Percentiles rank a stretch among this genome's conserved stretches.
These are phyloP conservation scores for Saturnispora hagleri DNA, from an alignment of 805 yeast species.

Conservation along the genomic window DNA sequence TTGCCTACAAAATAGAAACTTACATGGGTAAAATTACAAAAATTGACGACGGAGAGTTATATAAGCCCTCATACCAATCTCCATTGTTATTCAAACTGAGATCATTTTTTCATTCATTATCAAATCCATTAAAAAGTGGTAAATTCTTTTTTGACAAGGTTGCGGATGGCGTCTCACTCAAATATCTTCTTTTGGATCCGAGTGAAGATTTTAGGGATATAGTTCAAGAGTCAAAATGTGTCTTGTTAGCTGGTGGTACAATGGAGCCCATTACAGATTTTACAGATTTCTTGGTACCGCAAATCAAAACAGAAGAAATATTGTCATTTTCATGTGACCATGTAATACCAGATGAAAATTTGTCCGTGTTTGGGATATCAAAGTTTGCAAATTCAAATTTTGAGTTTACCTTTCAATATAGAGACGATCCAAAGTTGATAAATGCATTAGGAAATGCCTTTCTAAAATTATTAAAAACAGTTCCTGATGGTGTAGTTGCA, in stretches of 20 bases:
- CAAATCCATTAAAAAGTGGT: slow-evolving; percentile 76
- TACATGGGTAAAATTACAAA: slow-evolving; percentile 37
- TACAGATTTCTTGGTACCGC: slow-evolving; percentile 55
- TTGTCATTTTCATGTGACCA: slow-evolving; percentile 69
- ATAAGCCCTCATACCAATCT: slow-evolving; percentile 16
- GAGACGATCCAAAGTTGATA: slow-evolving; percentile 41
- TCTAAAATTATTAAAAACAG: slow-evolving; percentile 29
- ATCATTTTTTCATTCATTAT: slow-evolving; percentile 51
- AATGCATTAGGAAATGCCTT: slow-evolving; percentile 42
- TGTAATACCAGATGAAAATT: slow-evolving; percentile 62
- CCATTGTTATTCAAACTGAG: slow-evolving; percentile 61
- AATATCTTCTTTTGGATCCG: slow-evolving; percentile 75
- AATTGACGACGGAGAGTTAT: slow-evolving; percentile 4
- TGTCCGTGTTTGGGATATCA: slow-evolving; percentile 49
- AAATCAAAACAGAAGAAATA: slow-evolving; percentile 33
- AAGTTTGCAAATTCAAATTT: slow-evolving; percentile 26
- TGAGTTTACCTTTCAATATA: slow-evolving; percentile 61
- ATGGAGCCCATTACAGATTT: slow-evolving; percentile 85
- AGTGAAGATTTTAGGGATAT: slow-evolving; percentile 58
- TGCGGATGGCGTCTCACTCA: slow-evolving; percentile 30
- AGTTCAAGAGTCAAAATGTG: slow-evolving; percentile 55
- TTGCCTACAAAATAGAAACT: slow-evolving; percentile 75
- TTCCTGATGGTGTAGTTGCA: slow-evolving; percentile 71
- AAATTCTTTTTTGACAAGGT: slow-evolving; percentile 51
- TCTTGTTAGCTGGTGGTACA: slow-evolving; percentile 87